Base-by-base conservation (phyloP, 2,329 filamentous ascomycete species). In the Knufia petricola region DNA sequence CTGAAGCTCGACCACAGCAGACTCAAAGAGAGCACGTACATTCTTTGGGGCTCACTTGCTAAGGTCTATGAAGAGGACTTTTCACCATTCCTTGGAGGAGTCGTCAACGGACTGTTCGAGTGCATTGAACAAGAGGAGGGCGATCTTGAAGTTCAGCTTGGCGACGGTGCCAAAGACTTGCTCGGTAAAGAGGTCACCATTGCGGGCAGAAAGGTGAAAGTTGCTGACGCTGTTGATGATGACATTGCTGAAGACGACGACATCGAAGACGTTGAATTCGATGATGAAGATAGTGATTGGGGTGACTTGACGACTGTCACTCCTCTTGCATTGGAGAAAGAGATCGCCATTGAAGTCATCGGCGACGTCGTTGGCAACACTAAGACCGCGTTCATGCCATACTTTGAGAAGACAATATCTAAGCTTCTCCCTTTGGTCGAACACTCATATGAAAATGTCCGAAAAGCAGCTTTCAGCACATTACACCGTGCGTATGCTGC, bases 1-100 rank as follows among this genome's bases (percentile, higher is more conserved):
- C 76, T 96, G 1, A 75, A 84, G 59, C 81, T 98, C 2, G 89
- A 87, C 59, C 89, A 95, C 69, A 85, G 89, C 36, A 80, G 89
- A 50, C 80, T 96, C 45, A 86, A 88, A 67, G 92, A 98, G 73
- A 95, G 88, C 53, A 95, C 87, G 64, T 98, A 95, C 70, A 94
- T 96, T 54, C 77, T 98, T 48, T 98, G 92, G 90, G 88, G 87
- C 56, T 87, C 86, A 34, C 81, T 98, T 63, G 85, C 90, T 54
- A 94, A 94, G 72, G 87, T 96, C 8, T 96, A 96, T 67, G 82
- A 84, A 60, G 84, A 87, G 61, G 67, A 70, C 50, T 72, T 73
- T 55, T 59, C 66, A 49, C 67, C 66, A 21, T 71, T 72, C 64
- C 61, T 73, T 4, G 66, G 66, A 8, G 69, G 70, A 30, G 68